Evolutionary conservation across 2,329 filamentous ascomycete genomes (phyloP).

Genomic region (Tolypocladium guangdongense): DNA sequence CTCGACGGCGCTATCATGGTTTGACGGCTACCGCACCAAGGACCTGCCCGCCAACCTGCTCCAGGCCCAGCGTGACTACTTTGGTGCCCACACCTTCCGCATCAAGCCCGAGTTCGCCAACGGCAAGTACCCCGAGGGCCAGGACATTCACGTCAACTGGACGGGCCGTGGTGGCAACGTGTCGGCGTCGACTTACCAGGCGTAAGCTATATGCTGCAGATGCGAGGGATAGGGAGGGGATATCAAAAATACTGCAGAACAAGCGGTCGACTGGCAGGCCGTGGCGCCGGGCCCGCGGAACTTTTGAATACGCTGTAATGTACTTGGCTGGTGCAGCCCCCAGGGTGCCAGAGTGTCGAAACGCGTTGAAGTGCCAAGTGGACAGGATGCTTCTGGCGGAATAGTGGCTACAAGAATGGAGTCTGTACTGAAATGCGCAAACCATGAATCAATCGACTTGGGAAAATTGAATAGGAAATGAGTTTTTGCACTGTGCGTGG

Average conservation of each 20-base stretch:
- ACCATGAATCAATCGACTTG: neutral
- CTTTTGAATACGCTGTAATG: slow-evolving; percentile 1
- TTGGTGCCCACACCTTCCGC: slow-evolving; percentile 85
- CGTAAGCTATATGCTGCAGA: slow-evolving; percentile 44
- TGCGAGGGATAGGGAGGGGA: neutral
- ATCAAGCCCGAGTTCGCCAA: slow-evolving; percentile 72
- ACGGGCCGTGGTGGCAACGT: slow-evolving; percentile 96
- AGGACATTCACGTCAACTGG: slow-evolving; percentile 99
- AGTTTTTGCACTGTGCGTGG: neutral
- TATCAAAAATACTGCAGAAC: neutral
- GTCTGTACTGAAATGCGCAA: neutral
- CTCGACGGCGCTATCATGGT: slow-evolving; percentile 95
- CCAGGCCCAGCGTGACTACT: slow-evolving; percentile 99
- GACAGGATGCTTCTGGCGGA: neutral
- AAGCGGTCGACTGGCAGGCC: neutral
- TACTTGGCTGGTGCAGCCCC: neutral
- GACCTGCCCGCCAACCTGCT: slow-evolving; percentile 96
- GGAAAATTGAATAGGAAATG: neutral
- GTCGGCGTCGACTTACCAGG: slow-evolving; percentile 94
- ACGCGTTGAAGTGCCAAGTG: neutral
- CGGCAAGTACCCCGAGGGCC: slow-evolving; percentile 70
- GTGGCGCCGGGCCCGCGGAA: neutral
- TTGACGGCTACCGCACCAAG: slow-evolving; percentile 96
- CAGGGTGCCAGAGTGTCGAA: neutral
- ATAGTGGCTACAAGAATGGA: neutral